These are phyloP conservation scores for Flueggea neowawraea DNA, from an alignment of 441 rosid species.

Conservation along the genomic window DNA sequence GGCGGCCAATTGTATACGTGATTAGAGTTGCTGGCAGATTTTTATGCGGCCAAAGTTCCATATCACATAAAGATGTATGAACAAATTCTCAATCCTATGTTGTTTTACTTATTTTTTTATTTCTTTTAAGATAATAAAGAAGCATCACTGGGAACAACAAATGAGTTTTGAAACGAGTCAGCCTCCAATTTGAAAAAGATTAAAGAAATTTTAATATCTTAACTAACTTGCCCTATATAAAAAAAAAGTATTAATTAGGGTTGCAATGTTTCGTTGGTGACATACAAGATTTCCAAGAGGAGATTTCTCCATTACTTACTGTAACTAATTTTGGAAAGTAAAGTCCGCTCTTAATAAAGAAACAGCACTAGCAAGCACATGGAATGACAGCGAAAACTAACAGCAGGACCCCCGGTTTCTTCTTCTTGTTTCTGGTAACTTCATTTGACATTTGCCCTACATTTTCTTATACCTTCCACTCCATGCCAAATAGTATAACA, in stretches of 20 bases:
- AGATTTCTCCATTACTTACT: neutral
- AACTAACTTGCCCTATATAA: too few relatives aligned
- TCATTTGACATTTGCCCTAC: neutral
- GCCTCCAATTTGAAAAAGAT: too few relatives aligned
- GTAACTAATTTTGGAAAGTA: neutral
- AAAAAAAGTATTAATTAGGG: too few relatives aligned
- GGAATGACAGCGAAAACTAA: constrained; percentile 4
- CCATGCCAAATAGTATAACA: too few relatives aligned
- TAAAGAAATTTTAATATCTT: too few relatives aligned
- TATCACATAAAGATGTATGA: neutral
- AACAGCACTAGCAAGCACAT: constrained; percentile 12
- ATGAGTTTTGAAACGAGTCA: too few relatives aligned
- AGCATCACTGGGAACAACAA: too few relatives aligned
- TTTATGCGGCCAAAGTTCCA: constrained; percentile 26
- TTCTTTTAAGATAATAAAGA: too few relatives aligned
- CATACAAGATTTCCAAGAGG: too few relatives aligned
- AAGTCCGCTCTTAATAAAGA: neutral
- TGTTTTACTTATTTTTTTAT: too few relatives aligned
- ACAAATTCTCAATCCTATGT: neutral
- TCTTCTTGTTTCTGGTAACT: neutral
- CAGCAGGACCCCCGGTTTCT: constrained; percentile 6
- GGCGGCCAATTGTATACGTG: constrained; percentile 39
- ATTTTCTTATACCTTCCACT: too few relatives aligned
- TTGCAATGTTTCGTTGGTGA: too few relatives aligned
- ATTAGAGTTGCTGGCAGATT: constrained; percentile 10